These are phyloP conservation scores for Lasiodiplodia sp. DNA, from an alignment of 2,329 filamentous ascomycete genomes.

Conservation along the genomic window DNA sequence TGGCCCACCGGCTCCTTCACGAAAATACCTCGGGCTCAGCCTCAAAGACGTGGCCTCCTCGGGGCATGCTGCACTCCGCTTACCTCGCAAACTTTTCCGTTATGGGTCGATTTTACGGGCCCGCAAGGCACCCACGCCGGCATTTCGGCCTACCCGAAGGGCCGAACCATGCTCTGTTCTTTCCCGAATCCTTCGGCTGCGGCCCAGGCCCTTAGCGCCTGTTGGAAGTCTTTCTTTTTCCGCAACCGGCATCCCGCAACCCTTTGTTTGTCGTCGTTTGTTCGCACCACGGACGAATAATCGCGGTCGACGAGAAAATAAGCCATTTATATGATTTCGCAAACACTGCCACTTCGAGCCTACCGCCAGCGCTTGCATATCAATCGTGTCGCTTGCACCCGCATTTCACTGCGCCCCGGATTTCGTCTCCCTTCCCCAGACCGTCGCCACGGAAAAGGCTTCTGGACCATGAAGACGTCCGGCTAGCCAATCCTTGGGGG, in stretches of 20 bases:
- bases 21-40: not conserved
- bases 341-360: not conserved
- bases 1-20: constrained; percentile 1
- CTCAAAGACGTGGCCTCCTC: not conserved
- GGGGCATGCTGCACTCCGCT: constrained; percentile 4
- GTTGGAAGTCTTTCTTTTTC: not conserved
- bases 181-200: not conserved
- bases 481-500: not conserved
- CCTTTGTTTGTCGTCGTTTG: not conserved
- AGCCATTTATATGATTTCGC: not conserved
- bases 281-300: not conserved
- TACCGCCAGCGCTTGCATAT: not conserved
- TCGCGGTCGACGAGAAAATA: not conserved
- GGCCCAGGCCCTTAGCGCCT: not conserved
- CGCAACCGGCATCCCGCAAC: not conserved
- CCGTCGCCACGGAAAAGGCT: not conserved
- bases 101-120: not conserved
- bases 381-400: not conserved
- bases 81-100: not conserved
- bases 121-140: not conserved
- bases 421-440: not conserved
- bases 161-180: not conserved
- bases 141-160: constrained; percentile 3
- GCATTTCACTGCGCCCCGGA: not conserved
- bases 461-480: not conserved